Percentiles rank a stretch among this genome's conserved stretches.
Conservation (phyloP, 73 alveolate genomes). For the Uronychia binucleata region DNA sequence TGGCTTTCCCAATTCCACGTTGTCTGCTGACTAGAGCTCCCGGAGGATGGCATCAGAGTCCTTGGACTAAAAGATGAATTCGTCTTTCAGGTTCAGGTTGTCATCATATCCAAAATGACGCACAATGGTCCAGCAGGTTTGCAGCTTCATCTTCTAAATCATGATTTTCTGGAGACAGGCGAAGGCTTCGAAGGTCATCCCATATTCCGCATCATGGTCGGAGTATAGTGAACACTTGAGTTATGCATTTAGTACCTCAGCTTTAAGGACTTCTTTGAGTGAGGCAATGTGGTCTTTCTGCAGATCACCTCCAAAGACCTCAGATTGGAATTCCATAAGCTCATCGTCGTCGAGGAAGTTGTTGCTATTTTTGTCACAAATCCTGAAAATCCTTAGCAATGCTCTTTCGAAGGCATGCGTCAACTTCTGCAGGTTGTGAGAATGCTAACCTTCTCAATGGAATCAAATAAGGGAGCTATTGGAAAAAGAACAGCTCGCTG, state of each 20-base stretch:
- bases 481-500: constrained; percentile 73
- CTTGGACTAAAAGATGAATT: constrained; percentile 5
- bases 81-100: constrained; percentile 21
- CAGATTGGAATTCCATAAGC: constrained; percentile 47
- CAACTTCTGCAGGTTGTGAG: neutral
- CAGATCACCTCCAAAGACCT: constrained; percentile 53
- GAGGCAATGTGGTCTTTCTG: constrained; percentile 48
- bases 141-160: constrained; percentile 58
- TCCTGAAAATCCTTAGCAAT: constrained; percentile 58
- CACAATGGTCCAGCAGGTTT: constrained; percentile 65
- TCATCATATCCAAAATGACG: constrained; percentile 59
- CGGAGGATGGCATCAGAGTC: constrained; percentile 11
- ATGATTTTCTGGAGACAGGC: constrained; percentile 39
- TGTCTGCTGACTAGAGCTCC: constrained; percentile 12
- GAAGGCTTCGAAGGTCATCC: constrained; percentile 64
- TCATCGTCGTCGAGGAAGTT: constrained; percentile 53
- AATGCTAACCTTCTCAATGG: constrained; percentile 23
- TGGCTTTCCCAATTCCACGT: constrained; percentile 41
- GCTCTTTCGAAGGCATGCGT: constrained; percentile 66
- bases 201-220: constrained; percentile 22
- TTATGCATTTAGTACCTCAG: constrained; percentile 7
- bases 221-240: constrained; percentile 11
- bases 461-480: constrained; percentile 63
- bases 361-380: constrained; percentile 58
- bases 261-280: constrained; percentile 55